Evolutionary conservation across 768 basidiomycete genomes (phyloP).

Genomic region (Podaxis carcinomalis): DNA sequence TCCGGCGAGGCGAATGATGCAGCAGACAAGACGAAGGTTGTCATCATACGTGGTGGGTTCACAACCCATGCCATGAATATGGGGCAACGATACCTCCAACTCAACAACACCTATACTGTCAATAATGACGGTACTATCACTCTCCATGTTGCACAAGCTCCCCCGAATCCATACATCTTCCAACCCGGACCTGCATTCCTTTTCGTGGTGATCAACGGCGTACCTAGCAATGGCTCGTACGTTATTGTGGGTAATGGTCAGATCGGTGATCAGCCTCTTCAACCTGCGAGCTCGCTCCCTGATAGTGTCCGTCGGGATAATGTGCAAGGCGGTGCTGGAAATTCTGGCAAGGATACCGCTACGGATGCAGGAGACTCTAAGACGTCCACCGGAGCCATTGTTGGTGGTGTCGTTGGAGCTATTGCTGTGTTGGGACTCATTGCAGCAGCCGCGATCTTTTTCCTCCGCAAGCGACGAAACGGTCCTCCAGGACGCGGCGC

Average conservation of each 20-base stretch:
- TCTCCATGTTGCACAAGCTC: constrained; percentile 77
- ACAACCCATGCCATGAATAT: constrained; percentile 87
- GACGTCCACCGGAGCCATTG: constrained; percentile 38
- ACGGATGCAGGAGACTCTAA: constrained; percentile 12
- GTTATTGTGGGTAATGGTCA: constrained; percentile 78
- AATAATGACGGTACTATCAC: constrained; percentile 72
- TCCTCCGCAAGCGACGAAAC: constrained; percentile 11
- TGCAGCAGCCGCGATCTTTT: constrained; percentile 20
- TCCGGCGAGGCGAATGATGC: constrained; percentile 63
- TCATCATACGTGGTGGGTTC: constrained; percentile 80
- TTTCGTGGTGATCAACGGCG: constrained; percentile 79
- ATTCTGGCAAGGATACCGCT: constrained; percentile 10
- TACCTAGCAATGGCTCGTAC: constrained; percentile 76
- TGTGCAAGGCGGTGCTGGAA: constrained; percentile 33
- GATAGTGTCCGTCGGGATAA: constrained; percentile 38
- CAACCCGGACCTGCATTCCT: constrained; percentile 85
- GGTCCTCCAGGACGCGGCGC: constrained; percentile 1
- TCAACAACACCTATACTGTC: constrained; percentile 83
- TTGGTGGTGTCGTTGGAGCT: constrained; percentile 50
- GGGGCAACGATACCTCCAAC: constrained; percentile 77
- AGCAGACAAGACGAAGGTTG: constrained; percentile 70
- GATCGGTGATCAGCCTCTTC: constrained; percentile 65
- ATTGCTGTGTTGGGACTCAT: constrained; percentile 47
- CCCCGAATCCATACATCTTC: constrained; percentile 81
- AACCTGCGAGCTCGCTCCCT: constrained; percentile 42